Percentiles rank a stretch among this genome's conserved stretches.
Conservation (phyloP, 2,329 filamentous ascomycete species). For the Truncatella angustata region DNA sequence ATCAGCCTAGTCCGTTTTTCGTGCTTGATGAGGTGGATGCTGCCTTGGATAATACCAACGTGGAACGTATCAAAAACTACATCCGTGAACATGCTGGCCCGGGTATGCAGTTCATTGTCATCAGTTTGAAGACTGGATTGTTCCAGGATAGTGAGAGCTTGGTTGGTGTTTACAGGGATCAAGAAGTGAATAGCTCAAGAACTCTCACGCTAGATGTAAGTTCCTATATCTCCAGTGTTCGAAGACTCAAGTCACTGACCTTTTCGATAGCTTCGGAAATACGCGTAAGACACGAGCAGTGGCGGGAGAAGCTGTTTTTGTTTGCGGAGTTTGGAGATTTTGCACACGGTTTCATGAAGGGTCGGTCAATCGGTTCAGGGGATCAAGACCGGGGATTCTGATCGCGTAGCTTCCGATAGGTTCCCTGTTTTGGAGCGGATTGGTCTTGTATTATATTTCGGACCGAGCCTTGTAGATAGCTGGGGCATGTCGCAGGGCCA, state of each 20-base stretch:
- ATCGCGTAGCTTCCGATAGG: neutral
- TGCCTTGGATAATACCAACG: conserved; percentile 96
- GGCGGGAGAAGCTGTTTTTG: neutral
- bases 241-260: conserved; percentile 4
- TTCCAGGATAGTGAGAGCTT: conserved; percentile 97
- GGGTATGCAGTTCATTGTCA: conserved; percentile 99
- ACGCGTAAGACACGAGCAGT: neutral
- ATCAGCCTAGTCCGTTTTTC: conserved; percentile 94
- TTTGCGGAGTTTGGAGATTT: neutral
- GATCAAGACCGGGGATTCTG: neutral
- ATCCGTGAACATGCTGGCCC: conserved; percentile 91
- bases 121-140: conserved; percentile 89
- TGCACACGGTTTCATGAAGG: neutral
- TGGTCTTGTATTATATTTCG: conserved; percentile 1
- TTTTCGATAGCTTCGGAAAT: conserved; percentile 10
- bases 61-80: conserved; percentile 93
- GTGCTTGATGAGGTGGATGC: conserved; percentile 98
- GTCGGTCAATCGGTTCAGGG: neutral
- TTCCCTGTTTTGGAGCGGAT: neutral
- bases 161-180: conserved; percentile 93
- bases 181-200: conserved; percentile 87
- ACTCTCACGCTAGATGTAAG: conserved; percentile 94
- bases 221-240: conserved; percentile 14
- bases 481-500: no score
- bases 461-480: neutral